Conservation (phyloP, 2,329 filamentous ascomycete species). For the Clarireedia paspali region DNA sequence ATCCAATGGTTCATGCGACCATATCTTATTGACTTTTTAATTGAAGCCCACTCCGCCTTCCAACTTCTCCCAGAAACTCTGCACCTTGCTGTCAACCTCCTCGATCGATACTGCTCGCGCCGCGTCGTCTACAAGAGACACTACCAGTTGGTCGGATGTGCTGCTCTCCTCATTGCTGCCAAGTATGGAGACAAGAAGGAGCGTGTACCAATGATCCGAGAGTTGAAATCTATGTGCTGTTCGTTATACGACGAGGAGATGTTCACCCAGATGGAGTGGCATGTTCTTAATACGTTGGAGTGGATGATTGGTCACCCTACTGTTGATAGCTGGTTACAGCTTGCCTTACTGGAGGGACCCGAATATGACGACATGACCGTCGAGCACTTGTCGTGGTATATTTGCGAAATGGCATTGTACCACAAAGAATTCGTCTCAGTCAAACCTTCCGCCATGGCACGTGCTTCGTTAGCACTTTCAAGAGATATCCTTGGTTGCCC, state of each 20-base stretch:
- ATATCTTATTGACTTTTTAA: constrained; percentile 94
- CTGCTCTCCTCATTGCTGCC: constrained; percentile 88
- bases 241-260: constrained; percentile 97
- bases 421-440: constrained; percentile 95
- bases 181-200: constrained; percentile 99
- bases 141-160: constrained; percentile 95
- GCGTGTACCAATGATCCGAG: constrained; percentile 91
- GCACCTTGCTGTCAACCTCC: constrained; percentile 91
- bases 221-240: constrained; percentile 99
- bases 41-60: constrained; percentile 95
- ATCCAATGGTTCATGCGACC: constrained; percentile 99
- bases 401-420: constrained; percentile 91
- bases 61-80: constrained; percentile 89
- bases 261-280: constrained; percentile 99
- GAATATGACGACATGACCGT: constrained; percentile 74
- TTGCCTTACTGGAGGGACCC: constrained; percentile 67
- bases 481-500: constrained; percentile 77
- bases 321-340: constrained; percentile 85
- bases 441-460: constrained; percentile 82
- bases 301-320: constrained; percentile 96
- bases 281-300: constrained; percentile 92
- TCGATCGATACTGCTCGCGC: constrained; percentile 96
- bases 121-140: constrained; percentile 98
- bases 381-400: constrained; percentile 90
- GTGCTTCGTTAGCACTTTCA: constrained; percentile 77